phyloP scores from a whole-genome alignment of 805 yeast genomes.

The Nadsonia fulvescens region DNA sequence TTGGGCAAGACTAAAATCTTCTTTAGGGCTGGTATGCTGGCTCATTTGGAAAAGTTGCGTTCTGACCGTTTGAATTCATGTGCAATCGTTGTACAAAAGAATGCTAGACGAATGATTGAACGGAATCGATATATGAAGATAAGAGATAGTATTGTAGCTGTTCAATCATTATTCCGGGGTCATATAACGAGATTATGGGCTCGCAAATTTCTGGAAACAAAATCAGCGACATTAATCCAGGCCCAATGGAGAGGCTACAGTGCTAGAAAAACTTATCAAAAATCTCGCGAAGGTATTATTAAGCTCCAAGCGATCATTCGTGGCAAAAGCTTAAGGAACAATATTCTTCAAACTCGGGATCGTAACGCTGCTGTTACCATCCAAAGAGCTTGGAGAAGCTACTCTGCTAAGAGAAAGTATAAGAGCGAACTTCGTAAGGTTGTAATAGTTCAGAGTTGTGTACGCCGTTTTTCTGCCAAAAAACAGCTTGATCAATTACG shows the following conservation, averaged over 20 bases:
- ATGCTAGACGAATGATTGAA: conserved; percentile 44
- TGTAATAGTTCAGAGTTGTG: conserved; percentile 54
- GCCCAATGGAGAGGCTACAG: conserved; percentile 28
- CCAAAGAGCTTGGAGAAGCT: conserved; percentile 62
- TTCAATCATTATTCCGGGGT: conserved; percentile 55
- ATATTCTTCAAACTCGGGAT: conserved; percentile 30
- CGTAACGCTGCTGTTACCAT: conserved; percentile 48
- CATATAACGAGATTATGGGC: conserved; percentile 34
- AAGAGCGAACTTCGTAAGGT: conserved; percentile 33
- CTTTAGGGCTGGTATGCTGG: conserved; percentile 93
- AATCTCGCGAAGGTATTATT: conserved; percentile 33
- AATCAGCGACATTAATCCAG: conserved; percentile 59
- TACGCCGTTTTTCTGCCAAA: conserved; percentile 61
- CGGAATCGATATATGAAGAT: conserved; percentile 43
- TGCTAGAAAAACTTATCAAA: conserved; percentile 34
- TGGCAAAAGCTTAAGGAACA: conserved; percentile 31
- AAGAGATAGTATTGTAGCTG: conserved; percentile 31
- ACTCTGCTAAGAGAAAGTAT: conserved; percentile 37
- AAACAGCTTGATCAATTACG: conserved; percentile 44
- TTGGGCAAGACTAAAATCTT: conserved; percentile 86
- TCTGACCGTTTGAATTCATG: conserved; percentile 59
- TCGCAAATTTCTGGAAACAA: conserved; percentile 29
- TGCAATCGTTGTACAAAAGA: conserved; percentile 74
- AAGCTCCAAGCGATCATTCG: conserved; percentile 41
- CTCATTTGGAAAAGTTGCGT: conserved; percentile 72